These are phyloP conservation scores for Amyloporia xantha DNA, from an alignment of 768 basidiomycete genomes.

Conservation along the genomic window DNA sequence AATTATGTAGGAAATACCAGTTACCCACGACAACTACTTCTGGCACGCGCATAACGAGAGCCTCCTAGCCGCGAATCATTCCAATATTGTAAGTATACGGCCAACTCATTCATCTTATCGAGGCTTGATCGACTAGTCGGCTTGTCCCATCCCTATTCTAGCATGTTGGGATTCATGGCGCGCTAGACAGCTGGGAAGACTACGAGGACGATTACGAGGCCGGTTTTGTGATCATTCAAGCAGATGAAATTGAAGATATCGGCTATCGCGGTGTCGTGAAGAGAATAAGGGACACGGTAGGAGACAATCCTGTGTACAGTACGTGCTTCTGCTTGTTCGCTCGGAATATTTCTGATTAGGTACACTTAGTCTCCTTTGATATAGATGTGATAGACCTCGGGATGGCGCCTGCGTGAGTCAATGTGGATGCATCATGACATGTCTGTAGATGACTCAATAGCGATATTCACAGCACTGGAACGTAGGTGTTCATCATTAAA, in stretches of 20 bases:
- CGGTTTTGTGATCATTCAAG: conserved; percentile 79
- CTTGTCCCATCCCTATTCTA: conserved; percentile 24
- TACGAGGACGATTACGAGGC: conserved; percentile 70
- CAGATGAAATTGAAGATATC: conserved; percentile 79
- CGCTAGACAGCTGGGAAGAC: conserved; percentile 70
- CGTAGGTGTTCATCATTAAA: conserved; percentile 10
- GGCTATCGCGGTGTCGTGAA: conserved; percentile 60
- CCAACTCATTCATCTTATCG: not conserved
- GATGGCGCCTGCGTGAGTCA: conserved; percentile 16
- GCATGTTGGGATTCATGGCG: conserved; percentile 85
- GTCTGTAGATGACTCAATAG: no score
- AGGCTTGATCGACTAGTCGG: no score
- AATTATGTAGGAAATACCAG: conserved; percentile 23
- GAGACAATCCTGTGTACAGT: conserved; percentile 60
- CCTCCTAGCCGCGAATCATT: conserved; percentile 60
- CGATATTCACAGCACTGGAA: conserved; percentile 19
- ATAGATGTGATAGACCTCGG: conserved; percentile 17
- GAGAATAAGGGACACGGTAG: conserved; percentile 74
- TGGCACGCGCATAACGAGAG: conserved; percentile 85
- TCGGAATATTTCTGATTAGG: not conserved
- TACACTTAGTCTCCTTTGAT: conserved; percentile 12
- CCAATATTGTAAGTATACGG: conserved; percentile 66
- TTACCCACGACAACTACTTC: conserved; percentile 89
- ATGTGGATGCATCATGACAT: no score
- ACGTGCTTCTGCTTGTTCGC: not conserved